Evolutionary conservation across 306 rosid species (phyloP), one percentile per base, ranked within the genome.

Genomic region (Prosopis cineraria): DNA sequence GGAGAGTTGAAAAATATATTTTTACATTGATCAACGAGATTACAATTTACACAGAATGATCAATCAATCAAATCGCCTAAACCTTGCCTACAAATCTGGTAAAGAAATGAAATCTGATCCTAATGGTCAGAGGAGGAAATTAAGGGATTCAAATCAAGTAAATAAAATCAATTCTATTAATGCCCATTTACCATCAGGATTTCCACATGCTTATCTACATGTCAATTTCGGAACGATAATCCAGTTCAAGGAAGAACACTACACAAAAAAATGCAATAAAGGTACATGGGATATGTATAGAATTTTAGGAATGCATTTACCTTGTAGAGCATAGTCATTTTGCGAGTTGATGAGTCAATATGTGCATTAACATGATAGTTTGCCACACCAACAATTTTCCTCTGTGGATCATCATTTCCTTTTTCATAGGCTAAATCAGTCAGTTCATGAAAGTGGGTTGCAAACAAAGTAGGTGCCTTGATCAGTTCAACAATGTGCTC

Each of bases 341-440:
- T 95, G 83, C 84, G 93, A 84, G 89, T 92, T 85, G 91, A 87
- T 27, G 97, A 79, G 83, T 95, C 98, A 82, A 91, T 95, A 80
- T 93, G 97, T 71, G 99, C 99, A 78, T 97, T 93, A 74, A 95
- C 99, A 79, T 95, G 99, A 86, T 86, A 93, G 88, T 95, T 95
- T 47, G 85, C 93, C 76, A 95, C 94, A 62, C 98, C 97, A 73
- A 81, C 88, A 75, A 85, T 79, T 83, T 89, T 79, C 86, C 91
- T 89, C 74, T 85, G 79, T 31, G 79, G 80, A 65, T 84, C 86
- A 64, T 56, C 81, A 70, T 80, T 71, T 56, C 37, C 81, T 68
- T 76, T 88, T 84, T 86, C 91, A 78, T 79, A 79, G 75, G 93
- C 93, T 84, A 91, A 85, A 72, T 96, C 91, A 79, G 99, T 93